Conservation (phyloP, 768 basidiomycete species). For the Suillus brevipes region DNA sequence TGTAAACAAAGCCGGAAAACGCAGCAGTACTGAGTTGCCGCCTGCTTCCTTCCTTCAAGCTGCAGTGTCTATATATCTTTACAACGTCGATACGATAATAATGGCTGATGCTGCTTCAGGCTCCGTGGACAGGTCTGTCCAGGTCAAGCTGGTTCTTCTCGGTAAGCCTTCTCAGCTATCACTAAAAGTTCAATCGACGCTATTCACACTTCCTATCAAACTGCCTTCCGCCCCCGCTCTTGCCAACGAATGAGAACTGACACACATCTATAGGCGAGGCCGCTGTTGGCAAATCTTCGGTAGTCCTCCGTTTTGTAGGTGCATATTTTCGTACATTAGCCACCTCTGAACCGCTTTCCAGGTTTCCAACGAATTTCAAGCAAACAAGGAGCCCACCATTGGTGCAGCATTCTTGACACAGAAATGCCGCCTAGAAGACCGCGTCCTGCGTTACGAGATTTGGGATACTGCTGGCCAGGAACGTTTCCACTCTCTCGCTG, state of each 20-base stretch:
- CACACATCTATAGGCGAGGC: constrained; percentile 75
- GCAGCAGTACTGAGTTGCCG: constrained; percentile 8
- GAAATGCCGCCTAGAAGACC: constrained; percentile 94
- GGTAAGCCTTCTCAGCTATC: constrained; percentile 50
- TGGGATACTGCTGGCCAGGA: constrained; percentile 98
- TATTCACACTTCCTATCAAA: constrained; percentile 3
- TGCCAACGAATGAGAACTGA: not conserved
- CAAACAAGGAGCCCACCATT: constrained; percentile 98
- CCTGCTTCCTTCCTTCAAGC: not conserved
- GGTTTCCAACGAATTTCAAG: constrained; percentile 97
- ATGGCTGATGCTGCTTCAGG: constrained; percentile 81
- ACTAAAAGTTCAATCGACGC: not conserved
- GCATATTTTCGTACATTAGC: not conserved
- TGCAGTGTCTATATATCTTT: constrained; percentile 9
- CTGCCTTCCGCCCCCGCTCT: not conserved
- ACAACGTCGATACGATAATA: constrained; percentile 24
- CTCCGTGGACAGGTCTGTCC: constrained; percentile 84
- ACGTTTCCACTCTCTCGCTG: constrained; percentile 95
- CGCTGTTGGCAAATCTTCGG: constrained; percentile 98
- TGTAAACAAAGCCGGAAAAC: constrained; percentile 21
- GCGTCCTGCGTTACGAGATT: constrained; percentile 90
- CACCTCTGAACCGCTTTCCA: constrained; percentile 29
- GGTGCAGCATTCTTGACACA: constrained; percentile 95
- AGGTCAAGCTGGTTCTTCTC: constrained; percentile 96
- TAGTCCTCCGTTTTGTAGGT: constrained; percentile 93